Evolutionary conservation across 495 filamentous ascomycete genomes (phyloP), one percentile per base, ranked within the genome.

Genomic region (Podospora australis): DNA sequence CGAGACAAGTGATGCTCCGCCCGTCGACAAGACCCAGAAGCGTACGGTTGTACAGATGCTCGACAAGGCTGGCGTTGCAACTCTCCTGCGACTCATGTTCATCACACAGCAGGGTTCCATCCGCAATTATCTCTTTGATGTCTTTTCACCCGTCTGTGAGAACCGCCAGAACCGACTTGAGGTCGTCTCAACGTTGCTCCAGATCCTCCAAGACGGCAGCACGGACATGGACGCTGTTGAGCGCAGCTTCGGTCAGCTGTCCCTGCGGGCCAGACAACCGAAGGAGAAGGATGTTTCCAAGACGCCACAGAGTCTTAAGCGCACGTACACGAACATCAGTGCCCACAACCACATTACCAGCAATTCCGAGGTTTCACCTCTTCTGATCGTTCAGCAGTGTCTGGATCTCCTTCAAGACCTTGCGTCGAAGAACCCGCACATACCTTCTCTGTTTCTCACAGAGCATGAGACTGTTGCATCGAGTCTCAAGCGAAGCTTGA

Each of bases 171-270:
- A 92, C 59, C 81, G 92, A 29, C 80, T 88, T 4, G 92, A 99
- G 59, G 88, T 97, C n/a, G 82, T 99, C 63, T 92, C 86, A 60
- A 82, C 90, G 40, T 72, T 99, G 23, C 78, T 99, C 8, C 89
- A 90, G 50, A 90, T 99, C 51, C 71, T 99, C n/a, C 92, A 96
- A 58, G 92, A 99, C 62, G 94, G 92, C 42, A 96, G 87, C 64
- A 78, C 80, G 13, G 94, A 99, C 69, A 83, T 94, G 64, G 82
- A 83, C 48, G 91, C 92, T 6, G 89, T 99, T 24, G 92, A 99
- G 65, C 80, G 90, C 50, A 96, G 88, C 67, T 99, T 97, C 62
- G 79, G 86, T 43, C 89, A 96, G 48, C 76, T 99, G 2, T 95
- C 92, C 8, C 72, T 96, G 30, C 84, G 88, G 49, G 92, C 92